phyloP scores from a whole-genome alignment of 805 yeast genomes.

The Wilhelminamyces savonicus region DNA sequence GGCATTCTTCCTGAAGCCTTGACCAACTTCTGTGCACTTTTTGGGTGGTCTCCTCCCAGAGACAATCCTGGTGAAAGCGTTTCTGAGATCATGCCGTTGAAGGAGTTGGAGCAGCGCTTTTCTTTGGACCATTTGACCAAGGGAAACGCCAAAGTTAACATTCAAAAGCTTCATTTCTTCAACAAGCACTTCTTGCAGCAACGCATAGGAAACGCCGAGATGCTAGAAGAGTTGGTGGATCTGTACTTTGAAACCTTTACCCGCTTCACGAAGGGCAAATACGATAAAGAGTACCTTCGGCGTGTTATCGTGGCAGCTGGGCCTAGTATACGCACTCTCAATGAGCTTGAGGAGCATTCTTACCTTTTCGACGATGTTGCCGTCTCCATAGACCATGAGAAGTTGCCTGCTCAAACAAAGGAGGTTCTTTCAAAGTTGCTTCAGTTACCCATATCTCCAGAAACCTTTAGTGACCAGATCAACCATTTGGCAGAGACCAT shows the following conservation, averaged over 20 bases:
- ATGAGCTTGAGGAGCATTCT: constrained; percentile 45
- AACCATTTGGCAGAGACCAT: too few species aligned
- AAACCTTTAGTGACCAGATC: too few species aligned
- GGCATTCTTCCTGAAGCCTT: constrained; percentile 86
- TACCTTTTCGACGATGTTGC: constrained; percentile 42
- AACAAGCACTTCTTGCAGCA: constrained; percentile 61
- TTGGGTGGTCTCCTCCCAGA: constrained; percentile 91
- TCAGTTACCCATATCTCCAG: too few species aligned
- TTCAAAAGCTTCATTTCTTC: constrained; percentile 65
- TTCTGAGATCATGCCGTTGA: constrained; percentile 46
- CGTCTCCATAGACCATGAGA: constrained; percentile 14
- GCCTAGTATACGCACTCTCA: constrained; percentile 43
- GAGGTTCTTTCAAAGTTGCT: constrained; percentile 10
- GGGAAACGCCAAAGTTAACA: constrained; percentile 91
- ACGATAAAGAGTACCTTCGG: constrained; percentile 25
- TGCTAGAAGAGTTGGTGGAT: constrained; percentile 30
- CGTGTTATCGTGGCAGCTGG: constrained; percentile 40
- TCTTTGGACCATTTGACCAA: constrained; percentile 70
- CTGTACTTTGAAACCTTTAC: constrained; percentile 17
- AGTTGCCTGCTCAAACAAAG: constrained; percentile 8
- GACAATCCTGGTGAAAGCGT: constrained; percentile 37
- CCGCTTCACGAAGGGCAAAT: constrained; percentile 4
- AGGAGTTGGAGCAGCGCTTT: constrained; percentile 51
- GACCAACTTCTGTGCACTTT: constrained; percentile 77
- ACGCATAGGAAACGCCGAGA: constrained; percentile 32